These are phyloP conservation scores for Hypoxylon fragiforme DNA, from an alignment of 495 filamentous ascomycete genomes.

Conservation along the genomic window DNA sequence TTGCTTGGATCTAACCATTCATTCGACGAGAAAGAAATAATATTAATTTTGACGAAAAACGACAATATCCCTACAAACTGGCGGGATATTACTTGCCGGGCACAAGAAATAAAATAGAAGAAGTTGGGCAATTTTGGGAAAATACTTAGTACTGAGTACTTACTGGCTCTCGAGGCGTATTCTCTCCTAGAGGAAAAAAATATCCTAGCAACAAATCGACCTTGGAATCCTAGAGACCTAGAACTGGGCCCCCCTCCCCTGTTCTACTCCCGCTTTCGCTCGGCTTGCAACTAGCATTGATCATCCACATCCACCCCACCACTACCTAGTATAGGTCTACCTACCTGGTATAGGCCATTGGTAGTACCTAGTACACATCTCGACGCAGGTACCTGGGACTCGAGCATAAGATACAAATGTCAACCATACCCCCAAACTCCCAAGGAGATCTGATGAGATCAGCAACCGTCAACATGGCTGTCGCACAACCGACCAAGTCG, in stretches of 20 bases:
- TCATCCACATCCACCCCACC: constrained; percentile 47
- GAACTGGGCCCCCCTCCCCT: constrained; percentile 44
- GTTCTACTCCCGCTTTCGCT: constrained; percentile 50
- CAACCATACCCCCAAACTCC: constrained; percentile 60
- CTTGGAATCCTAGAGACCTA: neutral
- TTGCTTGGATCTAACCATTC: constrained; percentile 58
- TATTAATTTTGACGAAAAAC: constrained; percentile 44
- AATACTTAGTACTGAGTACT: too few species aligned
- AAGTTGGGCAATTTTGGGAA: constrained; percentile 34
- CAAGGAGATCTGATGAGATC: constrained; percentile 54
- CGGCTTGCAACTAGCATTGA: constrained; percentile 45
- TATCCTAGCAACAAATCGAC: constrained; percentile 32
- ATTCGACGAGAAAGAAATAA: constrained; percentile 48
- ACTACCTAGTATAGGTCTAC: too few species aligned
- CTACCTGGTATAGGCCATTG: too few species aligned
- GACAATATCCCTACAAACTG: constrained; percentile 18
- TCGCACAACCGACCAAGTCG: constrained; percentile 56
- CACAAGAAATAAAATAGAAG: constrained; percentile 24
- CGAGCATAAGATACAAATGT: constrained; percentile 60
- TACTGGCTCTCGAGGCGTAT: constrained; percentile 33
- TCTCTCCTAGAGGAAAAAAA: constrained; percentile 25
- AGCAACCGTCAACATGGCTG: constrained; percentile 60
- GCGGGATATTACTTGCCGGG: constrained; percentile 35
- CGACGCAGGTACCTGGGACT: constrained; percentile 47
- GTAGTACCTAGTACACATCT: too few species aligned